phyloP scores from a whole-genome alignment of 2,329 filamentous ascomycete genomes.

The Teratosphaeria zuluensis region DNA sequence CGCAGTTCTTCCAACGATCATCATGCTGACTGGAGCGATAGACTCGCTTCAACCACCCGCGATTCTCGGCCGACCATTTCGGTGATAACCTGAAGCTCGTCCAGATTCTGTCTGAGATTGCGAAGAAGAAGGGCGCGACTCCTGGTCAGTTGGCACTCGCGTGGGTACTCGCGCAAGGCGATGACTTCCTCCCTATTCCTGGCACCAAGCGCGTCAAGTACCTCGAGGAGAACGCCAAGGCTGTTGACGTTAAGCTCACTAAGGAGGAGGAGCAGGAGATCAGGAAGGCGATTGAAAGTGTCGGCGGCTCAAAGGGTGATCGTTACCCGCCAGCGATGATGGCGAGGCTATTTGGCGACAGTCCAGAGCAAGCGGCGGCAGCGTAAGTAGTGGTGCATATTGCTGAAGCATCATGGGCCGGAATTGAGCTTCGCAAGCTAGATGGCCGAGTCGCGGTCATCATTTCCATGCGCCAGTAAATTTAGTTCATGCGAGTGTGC shows the following conservation, averaged over 20 bases:
- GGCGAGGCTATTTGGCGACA: conserved; percentile 17
- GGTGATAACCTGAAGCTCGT: conserved; percentile 25
- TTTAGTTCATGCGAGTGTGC: not conserved
- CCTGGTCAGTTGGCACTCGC: conserved; percentile 22
- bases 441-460: not conserved
- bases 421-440: not conserved
- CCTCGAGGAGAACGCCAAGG: conserved; percentile 18
- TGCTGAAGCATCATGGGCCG: not conserved
- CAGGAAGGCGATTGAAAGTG: conserved; percentile 21
- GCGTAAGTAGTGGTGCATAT: not conserved
- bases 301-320: conserved; percentile 19
- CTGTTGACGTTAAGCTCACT: conserved; percentile 14
- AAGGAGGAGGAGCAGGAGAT: conserved; percentile 19
- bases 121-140: conserved; percentile 21
- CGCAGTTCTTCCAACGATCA: not conserved
- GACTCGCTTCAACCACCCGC: conserved; percentile 19
- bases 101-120: conserved; percentile 15
- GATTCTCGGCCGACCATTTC: conserved; percentile 23
- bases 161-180: conserved; percentile 24
- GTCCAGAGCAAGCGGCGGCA: conserved; percentile 8
- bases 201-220: conserved; percentile 21
- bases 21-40: conserved; percentile 8
- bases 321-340: conserved; percentile 22
- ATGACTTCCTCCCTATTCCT: conserved; percentile 16
- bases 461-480: not conserved